Conservation (phyloP, 1,284 basidiomycete genomes). For the Peniophora sp. region DNA sequence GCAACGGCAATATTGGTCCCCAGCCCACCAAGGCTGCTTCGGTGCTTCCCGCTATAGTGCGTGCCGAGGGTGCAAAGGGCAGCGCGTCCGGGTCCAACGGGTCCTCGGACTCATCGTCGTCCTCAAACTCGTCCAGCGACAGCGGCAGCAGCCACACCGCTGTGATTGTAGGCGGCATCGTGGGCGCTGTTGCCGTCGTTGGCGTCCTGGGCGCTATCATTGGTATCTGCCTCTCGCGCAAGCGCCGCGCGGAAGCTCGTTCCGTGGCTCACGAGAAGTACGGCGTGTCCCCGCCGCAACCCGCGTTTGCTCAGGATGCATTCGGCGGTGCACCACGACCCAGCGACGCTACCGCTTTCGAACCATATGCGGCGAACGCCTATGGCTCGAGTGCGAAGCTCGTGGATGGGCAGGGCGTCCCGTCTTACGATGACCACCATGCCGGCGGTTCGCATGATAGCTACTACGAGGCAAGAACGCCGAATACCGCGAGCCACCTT, state of each 20-base stretch:
- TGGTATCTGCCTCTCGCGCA: slow-evolving; percentile 18
- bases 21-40: slow-evolving; percentile 46
- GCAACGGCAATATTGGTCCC: slow-evolving; percentile 67
- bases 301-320: too few species aligned
- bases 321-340: too few species aligned
- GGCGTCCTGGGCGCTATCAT: slow-evolving; percentile 20
- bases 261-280: neutral
- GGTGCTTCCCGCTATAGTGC: slow-evolving; percentile 46
- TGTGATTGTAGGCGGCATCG: slow-evolving; percentile 16
- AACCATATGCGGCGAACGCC: too few species aligned
- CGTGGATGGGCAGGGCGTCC: too few species aligned
- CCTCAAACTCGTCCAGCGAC: slow-evolving; percentile 16
- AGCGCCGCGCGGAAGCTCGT: slow-evolving; percentile 18
- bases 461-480: too few species aligned
- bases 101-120: neutral
- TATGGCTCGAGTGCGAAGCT: too few species aligned
- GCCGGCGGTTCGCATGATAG: too few species aligned
- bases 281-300: too few species aligned
- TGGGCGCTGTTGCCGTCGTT: slow-evolving; percentile 17
- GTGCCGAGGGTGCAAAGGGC: slow-evolving; percentile 29
- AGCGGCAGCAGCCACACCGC: slow-evolving; percentile 15
- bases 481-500: too few species aligned
- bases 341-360: too few species aligned
- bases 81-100: slow-evolving; percentile 14
- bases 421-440: too few species aligned